Percentiles rank a stretch among this genome's conserved stretches.
Conservation (phyloP, 305 asterid genomes). For the Lippia alba region DNA sequence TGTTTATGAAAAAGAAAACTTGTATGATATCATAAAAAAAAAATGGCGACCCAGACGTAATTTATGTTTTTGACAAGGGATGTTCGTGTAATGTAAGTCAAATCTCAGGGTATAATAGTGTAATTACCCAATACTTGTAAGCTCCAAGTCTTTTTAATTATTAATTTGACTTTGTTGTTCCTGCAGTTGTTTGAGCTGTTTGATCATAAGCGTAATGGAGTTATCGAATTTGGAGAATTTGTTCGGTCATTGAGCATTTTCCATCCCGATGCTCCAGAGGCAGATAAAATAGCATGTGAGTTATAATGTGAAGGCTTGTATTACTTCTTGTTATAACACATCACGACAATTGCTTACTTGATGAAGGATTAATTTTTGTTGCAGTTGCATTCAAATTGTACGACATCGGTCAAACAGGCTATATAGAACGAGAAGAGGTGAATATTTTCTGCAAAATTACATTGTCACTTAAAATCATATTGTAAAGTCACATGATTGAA, state of each 20-base stretch:
- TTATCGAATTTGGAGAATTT: constrained; percentile 79
- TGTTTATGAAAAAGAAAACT: neutral
- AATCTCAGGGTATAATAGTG: too few species aligned
- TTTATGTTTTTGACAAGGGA: too few species aligned
- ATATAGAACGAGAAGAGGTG: constrained; percentile 66
- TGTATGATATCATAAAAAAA: neutral
- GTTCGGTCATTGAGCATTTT: constrained; percentile 76
- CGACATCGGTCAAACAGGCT: constrained; percentile 57
- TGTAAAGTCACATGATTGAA: constrained; percentile 3
- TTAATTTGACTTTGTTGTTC: neutral
- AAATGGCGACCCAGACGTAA: too few species aligned
- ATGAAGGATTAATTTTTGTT: constrained; percentile 25
- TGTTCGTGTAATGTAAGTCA: too few species aligned
- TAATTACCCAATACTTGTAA: too few species aligned
- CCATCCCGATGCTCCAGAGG: constrained; percentile 72
- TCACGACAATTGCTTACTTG: neutral
- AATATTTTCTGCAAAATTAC: constrained; percentile 9
- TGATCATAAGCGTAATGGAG: constrained; percentile 71
- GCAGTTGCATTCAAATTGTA: constrained; percentile 68
- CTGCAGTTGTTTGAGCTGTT: constrained; percentile 78
- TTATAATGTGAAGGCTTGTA: neutral
- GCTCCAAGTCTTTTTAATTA: too few species aligned
- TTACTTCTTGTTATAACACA: too few species aligned
- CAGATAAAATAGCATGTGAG: constrained; percentile 72
- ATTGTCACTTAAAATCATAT: neutral